These are phyloP conservation scores for Chalaropsis ovoidea DNA, from an alignment of 2,329 filamentous ascomycete species.

Conservation along the genomic window DNA sequence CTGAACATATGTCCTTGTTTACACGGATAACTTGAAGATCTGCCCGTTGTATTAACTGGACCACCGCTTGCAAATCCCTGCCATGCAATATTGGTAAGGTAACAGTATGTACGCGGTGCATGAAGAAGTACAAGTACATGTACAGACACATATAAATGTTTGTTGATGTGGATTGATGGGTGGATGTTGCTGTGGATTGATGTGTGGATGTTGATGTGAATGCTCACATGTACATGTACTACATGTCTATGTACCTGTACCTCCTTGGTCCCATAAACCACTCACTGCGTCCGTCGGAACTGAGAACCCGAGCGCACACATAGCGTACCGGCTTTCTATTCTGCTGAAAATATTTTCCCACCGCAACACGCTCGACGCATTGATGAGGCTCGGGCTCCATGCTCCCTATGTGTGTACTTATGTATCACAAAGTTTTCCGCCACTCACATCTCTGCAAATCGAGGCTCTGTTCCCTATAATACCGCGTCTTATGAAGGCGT, in stretches of 20 bases:
- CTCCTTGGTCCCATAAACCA: too few species aligned
- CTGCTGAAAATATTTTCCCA: not conserved
- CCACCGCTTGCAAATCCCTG: not conserved
- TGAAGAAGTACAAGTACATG: not conserved
- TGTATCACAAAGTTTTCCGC: too few species aligned
- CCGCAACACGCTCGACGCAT: not conserved
- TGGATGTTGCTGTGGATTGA: too few species aligned
- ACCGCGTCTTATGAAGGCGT: not conserved
- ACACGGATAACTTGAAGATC: conserved; percentile 18
- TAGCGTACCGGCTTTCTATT: not conserved
- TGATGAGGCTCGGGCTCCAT: not conserved
- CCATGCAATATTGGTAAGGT: not conserved
- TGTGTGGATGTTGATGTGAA: too few species aligned
- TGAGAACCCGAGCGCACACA: not conserved
- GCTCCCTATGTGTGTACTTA: too few species aligned
- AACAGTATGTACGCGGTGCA: not conserved
- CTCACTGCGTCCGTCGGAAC: not conserved
- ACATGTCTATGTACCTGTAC: not conserved
- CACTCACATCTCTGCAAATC: not conserved
- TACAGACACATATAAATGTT: not conserved
- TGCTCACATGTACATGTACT: not conserved
- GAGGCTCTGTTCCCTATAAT: not conserved
- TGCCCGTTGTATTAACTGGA: conserved; percentile 9
- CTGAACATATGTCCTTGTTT: not conserved
- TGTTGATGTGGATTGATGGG: not conserved